These are phyloP conservation scores for Acanthamoeba sp. DNA, from an alignment of 208 protist species.

Conservation along the genomic window DNA sequence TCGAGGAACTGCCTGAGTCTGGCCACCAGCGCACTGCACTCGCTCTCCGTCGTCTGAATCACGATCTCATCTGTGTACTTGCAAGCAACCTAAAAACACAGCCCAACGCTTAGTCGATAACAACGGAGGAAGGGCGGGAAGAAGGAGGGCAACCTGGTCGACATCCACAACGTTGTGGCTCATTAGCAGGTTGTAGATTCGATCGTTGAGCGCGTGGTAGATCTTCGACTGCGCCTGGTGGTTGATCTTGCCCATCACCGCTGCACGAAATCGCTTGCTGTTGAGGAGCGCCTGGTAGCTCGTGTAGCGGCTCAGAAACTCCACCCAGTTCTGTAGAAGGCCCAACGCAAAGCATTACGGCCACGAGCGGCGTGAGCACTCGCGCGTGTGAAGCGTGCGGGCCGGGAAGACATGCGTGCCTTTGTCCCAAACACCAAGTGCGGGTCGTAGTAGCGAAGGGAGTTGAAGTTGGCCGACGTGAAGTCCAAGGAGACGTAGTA, in stretches of 20 bases:
- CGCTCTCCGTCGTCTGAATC: neutral
- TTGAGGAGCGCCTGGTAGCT: conserved; percentile 11
- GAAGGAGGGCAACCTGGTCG: neutral
- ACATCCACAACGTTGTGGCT: neutral
- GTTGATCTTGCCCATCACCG: neutral
- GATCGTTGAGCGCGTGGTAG: conserved; percentile 17
- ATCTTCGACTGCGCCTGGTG: neutral
- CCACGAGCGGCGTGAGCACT: no score
- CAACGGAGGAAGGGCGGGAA: neutral
- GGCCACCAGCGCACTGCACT: neutral
- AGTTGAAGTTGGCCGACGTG: conserved; percentile 21
- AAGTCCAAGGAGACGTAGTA: conserved; percentile 20
- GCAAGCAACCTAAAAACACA: neutral
- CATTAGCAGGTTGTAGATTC: neutral
- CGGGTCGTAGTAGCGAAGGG: conserved; percentile 24
- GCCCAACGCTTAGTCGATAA: no score
- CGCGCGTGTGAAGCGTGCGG: no score
- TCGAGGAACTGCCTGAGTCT: neutral
- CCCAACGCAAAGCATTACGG: no score
- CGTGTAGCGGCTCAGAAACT: conserved; percentile 21
- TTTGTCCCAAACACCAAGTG: neutral
- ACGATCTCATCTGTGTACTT: conserved; percentile 40
- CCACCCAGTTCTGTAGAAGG: neutral
- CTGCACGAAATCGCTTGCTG: neutral
- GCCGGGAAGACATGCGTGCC: no score